phyloP scores from a whole-genome alignment of 2,329 filamentous ascomycete genomes.

The Elsinoe arachidis region DNA sequence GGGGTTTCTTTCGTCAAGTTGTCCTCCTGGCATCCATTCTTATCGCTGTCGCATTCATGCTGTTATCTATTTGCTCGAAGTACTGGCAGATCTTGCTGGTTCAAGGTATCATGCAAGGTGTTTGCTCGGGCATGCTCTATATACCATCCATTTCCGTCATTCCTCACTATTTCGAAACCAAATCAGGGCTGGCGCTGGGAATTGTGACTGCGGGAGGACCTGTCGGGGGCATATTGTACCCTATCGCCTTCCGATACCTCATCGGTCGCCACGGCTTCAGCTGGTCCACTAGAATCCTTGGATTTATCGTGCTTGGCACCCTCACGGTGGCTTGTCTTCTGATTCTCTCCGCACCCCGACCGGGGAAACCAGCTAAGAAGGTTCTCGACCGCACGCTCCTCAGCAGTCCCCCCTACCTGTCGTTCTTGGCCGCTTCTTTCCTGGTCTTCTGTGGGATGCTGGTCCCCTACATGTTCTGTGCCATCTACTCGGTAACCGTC shows the following conservation, averaged over 20 bases:
- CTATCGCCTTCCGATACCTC: constrained; percentile 42
- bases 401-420: constrained; percentile 38
- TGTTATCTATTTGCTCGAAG: constrained; percentile 28
- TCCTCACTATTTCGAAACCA: constrained; percentile 47
- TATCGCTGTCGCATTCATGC: constrained; percentile 26
- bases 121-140: constrained; percentile 34
- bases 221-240: constrained; percentile 54
- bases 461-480: constrained; percentile 51
- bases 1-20: constrained; percentile 35
- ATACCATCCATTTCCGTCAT: constrained; percentile 30
- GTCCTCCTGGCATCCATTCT: constrained; percentile 24
- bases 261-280: constrained; percentile 51
- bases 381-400: constrained; percentile 39
- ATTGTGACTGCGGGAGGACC: constrained; percentile 52
- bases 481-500: constrained; percentile 47
- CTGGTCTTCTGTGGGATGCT: constrained; percentile 35
- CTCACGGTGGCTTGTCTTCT: constrained; percentile 15
- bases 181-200: constrained; percentile 51
- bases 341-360: not conserved
- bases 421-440: constrained; percentile 43
- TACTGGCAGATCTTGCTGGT: constrained; percentile 42
- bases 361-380: constrained; percentile 23
- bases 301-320: constrained; percentile 47
- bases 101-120: constrained; percentile 34
- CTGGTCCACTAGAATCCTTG: constrained; percentile 55